phyloP scores from a whole-genome alignment of 352 stramenopile genomes.

The Pelagophyceae sp. region DNA sequence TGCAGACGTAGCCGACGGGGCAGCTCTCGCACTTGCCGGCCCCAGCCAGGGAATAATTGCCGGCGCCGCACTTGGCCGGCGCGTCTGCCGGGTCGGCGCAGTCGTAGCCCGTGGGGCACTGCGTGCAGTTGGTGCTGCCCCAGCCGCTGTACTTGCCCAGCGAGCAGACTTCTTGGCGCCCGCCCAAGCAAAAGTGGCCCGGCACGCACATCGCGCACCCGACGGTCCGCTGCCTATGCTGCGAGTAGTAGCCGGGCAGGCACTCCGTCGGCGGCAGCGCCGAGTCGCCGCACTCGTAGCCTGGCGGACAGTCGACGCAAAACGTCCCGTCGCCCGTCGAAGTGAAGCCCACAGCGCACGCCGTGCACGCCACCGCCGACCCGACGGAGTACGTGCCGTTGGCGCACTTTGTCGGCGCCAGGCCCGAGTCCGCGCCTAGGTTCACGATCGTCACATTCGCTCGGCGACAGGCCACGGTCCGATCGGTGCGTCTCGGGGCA shows the following conservation, averaged over 20 bases:
- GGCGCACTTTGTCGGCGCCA: slow-evolving; percentile 40
- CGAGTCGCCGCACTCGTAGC: slow-evolving; percentile 29
- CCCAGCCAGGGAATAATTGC: slow-evolving; percentile 46
- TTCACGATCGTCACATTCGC: too few species aligned
- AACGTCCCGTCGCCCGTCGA: not conserved
- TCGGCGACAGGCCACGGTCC: too few species aligned
- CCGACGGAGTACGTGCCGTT: slow-evolving; percentile 40
- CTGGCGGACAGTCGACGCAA: slow-evolving; percentile 31
- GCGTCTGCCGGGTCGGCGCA: slow-evolving; percentile 58
- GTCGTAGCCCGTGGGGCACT: slow-evolving; percentile 61
- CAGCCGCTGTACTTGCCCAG: slow-evolving; percentile 22
- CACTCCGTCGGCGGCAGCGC: not conserved
- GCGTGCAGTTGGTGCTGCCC: slow-evolving; percentile 30
- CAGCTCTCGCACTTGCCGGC: slow-evolving; percentile 55
- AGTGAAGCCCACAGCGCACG: slow-evolving; percentile 21
- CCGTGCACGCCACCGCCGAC: slow-evolving; percentile 28
- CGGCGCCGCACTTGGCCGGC: slow-evolving; percentile 32
- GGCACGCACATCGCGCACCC: slow-evolving; percentile 33
- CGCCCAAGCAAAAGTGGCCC: slow-evolving; percentile 35
- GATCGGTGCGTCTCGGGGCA: too few species aligned
- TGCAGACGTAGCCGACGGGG: slow-evolving; percentile 65
- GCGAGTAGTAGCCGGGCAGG: slow-evolving; percentile 21
- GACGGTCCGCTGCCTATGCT: not conserved
- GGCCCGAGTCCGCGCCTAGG: not conserved
- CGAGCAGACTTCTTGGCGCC: slow-evolving; percentile 15